Evolutionary conservation across 2,329 filamentous ascomycete species (phyloP), one percentile per base, ranked within the genome.

Genomic region (Ceratocystis albifundus): DNA sequence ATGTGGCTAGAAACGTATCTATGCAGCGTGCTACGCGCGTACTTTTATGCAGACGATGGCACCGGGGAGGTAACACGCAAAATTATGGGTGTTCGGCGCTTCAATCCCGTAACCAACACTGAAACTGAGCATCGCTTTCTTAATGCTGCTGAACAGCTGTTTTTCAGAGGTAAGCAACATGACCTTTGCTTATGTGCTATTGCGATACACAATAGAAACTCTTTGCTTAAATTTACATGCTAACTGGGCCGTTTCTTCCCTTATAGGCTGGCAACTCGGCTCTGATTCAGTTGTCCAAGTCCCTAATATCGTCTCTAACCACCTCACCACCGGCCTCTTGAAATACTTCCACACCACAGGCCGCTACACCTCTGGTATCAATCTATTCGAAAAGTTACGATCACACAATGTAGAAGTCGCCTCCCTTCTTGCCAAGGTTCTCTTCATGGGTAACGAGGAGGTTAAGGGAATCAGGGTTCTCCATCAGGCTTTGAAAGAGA

Each of bases 31-130:
- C 79, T 99, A 69, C 84, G 94, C 72, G 92, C 94, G 68, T 99
- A 97, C 76, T 93, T 90, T 0, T 99, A 99, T 74, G 94, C 94
- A 62, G 93, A 99, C 74, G 89, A 96, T 75, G 93, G 93, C 57
- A 94, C 89, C 66, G 93, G 93, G 65, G 93, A 96, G 72, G 89
- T 89, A 0, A 96, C 97, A 74, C 89, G 94, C 76, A 96, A 94
- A 78, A 96, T 99, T 68, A 89, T 97, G 74, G 94, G 93, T n/a
- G 91, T 97, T 63, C 84, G 94, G 71, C 85, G 94, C 69, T 97
- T 99, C 81, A 99, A 99, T 74, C 94, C 94, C 0, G 90, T 99
- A 69, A 96, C 91, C 61, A 97, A 89, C 75, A 97, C 94, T n/a
- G 94, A 99, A 75, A 91, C 90, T 68, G 94, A 99, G 76, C 94